These are phyloP conservation scores for Sporothrix curviconia DNA, from an alignment of 2,329 filamentous ascomycete genomes.

Conservation along the genomic window DNA sequence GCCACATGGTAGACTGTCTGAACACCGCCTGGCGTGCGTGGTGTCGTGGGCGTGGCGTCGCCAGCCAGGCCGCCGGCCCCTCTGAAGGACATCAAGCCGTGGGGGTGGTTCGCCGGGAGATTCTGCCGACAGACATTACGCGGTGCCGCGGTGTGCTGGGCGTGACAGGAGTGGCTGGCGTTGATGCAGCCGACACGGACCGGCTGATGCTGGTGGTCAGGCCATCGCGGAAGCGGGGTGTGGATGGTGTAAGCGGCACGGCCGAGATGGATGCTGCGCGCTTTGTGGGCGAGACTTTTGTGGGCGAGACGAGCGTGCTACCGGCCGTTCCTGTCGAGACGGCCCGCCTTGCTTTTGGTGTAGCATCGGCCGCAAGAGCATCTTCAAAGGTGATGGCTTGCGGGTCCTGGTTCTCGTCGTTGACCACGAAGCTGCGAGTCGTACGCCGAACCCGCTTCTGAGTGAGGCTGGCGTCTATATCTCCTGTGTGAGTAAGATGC, in stretches of 20 bases:
- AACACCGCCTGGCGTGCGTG: conserved; percentile 55
- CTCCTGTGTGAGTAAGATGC: conserved; percentile 6
- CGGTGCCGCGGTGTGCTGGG: conserved; percentile 78
- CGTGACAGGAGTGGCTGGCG: conserved; percentile 35
- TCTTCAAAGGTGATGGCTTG: conserved; percentile 34
- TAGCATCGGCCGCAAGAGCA: conserved; percentile 24
- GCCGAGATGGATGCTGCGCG: background rate
- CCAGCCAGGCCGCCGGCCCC: background rate
- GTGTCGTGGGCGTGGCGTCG: conserved; percentile 38
- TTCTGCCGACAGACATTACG: conserved; percentile 67
- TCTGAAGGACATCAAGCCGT: conserved; percentile 24
- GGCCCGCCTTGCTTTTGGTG: conserved; percentile 11
- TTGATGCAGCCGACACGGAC: background rate
- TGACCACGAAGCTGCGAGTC: conserved; percentile 39
- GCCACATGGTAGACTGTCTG: conserved; percentile 82
- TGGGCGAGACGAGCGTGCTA: background rate
- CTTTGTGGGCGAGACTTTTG: conserved; percentile 5
- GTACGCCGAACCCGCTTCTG: conserved; percentile 42
- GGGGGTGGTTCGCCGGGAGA: conserved; percentile 71
- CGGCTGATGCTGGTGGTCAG: conserved; percentile 31
- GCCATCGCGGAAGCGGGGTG: conserved; percentile 73
- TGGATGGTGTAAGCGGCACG: conserved; percentile 61
- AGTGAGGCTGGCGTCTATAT: conserved; percentile 27
- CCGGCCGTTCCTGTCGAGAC: background rate
- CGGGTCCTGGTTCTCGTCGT: conserved; percentile 64